Conservation (phyloP, 2,329 filamentous ascomycete genomes). For the Stylonectria norvegica region DNA sequence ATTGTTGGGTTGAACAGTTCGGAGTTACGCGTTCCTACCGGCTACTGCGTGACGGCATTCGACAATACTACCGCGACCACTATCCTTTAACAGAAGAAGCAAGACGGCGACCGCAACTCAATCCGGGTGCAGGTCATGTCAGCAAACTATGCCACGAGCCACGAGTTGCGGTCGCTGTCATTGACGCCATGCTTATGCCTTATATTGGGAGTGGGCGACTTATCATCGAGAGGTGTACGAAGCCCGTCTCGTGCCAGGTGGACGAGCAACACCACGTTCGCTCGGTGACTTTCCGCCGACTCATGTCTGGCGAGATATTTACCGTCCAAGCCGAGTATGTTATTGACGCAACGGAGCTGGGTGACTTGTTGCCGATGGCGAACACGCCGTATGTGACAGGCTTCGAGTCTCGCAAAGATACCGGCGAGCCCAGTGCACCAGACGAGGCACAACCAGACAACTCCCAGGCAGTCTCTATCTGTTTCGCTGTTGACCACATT, state of each 20-base stretch:
- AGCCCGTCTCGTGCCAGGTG: constrained; percentile 20
- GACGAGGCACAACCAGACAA: constrained; percentile 25
- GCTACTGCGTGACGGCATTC: constrained; percentile 20
- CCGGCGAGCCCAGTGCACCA: constrained; percentile 25
- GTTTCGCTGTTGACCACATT: constrained; percentile 28
- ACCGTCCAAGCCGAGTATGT: constrained; percentile 14
- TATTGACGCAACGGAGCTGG: constrained; percentile 16
- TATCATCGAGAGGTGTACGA: constrained; percentile 18
- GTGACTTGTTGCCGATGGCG: constrained; percentile 20
- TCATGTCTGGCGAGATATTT: constrained; percentile 1
- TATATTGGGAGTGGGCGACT: constrained; percentile 23
- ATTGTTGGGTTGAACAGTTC: constrained; percentile 29
- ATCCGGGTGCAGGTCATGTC: constrained; percentile 27
- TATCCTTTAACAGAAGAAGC: constrained; percentile 26
- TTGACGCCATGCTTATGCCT: constrained; percentile 25
- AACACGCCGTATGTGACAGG: constrained; percentile 26
- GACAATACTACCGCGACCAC: constrained; percentile 25
- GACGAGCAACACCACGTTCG: constrained; percentile 7
- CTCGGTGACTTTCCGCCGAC: constrained; percentile 6
- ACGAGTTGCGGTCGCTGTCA: constrained; percentile 26
- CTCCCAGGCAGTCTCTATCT: constrained; percentile 28
- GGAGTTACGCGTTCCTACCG: constrained; percentile 27
- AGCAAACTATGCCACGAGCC: constrained; percentile 29
- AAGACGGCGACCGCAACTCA: constrained; percentile 21
- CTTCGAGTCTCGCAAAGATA: constrained; percentile 23